Percentiles rank a stretch among this genome's conserved stretches.
Evolutionary conservation across 2,329 filamentous ascomycete genomes (phyloP).

Genomic region (Neodidymelliopsis sp.): DNA sequence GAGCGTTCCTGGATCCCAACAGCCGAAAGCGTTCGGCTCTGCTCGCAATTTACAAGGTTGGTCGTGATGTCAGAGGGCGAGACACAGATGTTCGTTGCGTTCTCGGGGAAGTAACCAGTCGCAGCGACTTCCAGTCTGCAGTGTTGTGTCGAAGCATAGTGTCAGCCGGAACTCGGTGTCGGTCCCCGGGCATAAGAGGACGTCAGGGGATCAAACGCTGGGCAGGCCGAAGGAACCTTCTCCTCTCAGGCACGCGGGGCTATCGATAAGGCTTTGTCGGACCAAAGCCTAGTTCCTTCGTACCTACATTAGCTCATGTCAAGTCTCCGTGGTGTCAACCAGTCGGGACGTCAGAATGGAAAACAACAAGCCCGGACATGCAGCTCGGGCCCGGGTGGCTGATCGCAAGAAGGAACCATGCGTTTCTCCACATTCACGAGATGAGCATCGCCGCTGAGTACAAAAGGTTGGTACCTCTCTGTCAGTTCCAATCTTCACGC

Average conservation of each 20-base stretch:
- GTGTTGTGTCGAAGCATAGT: neutral
- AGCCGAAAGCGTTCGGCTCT: conserved; percentile 6
- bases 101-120: neutral
- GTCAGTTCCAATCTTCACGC: conserved; percentile 7
- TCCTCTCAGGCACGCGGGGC: conserved; percentile 5
- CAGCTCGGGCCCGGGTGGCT: conserved; percentile 17
- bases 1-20: conserved; percentile 12
- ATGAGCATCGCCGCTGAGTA: conserved; percentile 8
- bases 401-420: conserved; percentile 8
- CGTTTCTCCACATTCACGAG: conserved; percentile 5
- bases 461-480: conserved; percentile 12
- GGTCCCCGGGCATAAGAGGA: neutral
- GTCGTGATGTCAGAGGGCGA: conserved; percentile 4
- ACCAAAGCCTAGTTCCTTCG: conserved; percentile 13
- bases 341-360: conserved; percentile 6
- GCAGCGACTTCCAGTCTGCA: neutral
- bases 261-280: conserved; percentile 15
- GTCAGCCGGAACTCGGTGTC: conserved; percentile 9
- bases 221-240: conserved; percentile 8
- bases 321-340: conserved; percentile 9
- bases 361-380: conserved; percentile 6
- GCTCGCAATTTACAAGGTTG: conserved; percentile 6
- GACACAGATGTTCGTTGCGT: neutral
- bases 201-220: conserved; percentile 6
- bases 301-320: conserved; percentile 22